Evolutionary conservation across 1,139 yeast genomes (phyloP), one percentile per base, ranked within the genome.

Genomic region (Lodderomyces parapsilosis): DNA sequence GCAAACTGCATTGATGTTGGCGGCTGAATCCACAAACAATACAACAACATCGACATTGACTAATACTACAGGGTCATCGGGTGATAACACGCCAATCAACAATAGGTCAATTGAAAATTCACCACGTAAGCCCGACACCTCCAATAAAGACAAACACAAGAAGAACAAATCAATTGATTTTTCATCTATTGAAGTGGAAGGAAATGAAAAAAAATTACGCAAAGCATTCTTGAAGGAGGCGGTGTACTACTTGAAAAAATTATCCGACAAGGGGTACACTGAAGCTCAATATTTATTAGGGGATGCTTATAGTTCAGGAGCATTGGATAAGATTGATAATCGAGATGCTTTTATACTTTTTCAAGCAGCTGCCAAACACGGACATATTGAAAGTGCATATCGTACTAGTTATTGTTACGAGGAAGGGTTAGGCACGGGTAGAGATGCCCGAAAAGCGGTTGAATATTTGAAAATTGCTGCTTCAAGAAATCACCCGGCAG

Each of bases 271-370:
- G 50, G 96, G 97, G 4, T 86, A 83, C 55, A 78, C 84, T 2
- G 96, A 91, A 48, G 96, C 98, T 0, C 98, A 91, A 60, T 93
- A 91, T 59, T 72, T 91, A 31, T 68, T 93, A 34, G 99, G 83
- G 14, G 98, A 93, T 62, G 93, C 94, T 0, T 83, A 83, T 59
- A 80, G 93, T 20, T 83, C 93, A 4, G 96, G 96, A 1, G 90
- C 90, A 0, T 74, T 90, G 46, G 96, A 94, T 0, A 86, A 84
- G 57, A 74, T 86, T n/a, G 96, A 90, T 43, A 74, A 84, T 54
- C 78, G 77, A 50, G 93, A 87, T 51, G 86, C 97, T 2, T 85
- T 88, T 53, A 55, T 66, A 2, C 74, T 87, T 43, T 93, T 93
- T 61, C 91, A 85, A 59, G 71, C 88, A 28, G 96, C 98, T 6